These are phyloP conservation scores for Suhomyces maxii DNA, from an alignment of 1,139 yeast genomes.

Conservation along the genomic window DNA sequence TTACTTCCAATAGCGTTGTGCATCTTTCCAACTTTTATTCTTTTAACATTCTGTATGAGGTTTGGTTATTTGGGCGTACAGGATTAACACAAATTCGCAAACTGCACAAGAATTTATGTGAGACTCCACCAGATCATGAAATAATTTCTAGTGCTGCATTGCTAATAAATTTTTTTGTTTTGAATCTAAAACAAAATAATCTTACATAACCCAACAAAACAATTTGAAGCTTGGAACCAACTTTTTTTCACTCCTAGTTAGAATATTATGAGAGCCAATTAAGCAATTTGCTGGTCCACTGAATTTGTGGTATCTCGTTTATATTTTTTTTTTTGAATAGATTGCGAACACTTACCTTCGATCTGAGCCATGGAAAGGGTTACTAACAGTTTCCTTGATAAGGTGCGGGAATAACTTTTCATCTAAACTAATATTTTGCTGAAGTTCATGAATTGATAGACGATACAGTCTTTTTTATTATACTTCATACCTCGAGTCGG, in stretches of 20 bases:
- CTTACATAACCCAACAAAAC: no score
- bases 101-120: no score
- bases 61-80: not conserved
- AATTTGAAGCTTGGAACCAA: no score
- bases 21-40: not conserved
- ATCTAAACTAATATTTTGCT: not conserved
- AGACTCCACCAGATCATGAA: no score
- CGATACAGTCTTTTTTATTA: no score
- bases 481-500: no score
- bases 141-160: no score
- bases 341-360: not conserved
- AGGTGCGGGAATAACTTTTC: no score
- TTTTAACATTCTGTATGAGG: not conserved
- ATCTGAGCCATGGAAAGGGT: not conserved
- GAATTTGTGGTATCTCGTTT: not conserved
- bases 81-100: not conserved
- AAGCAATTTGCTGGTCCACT: no score
- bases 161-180: no score
- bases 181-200: no score
- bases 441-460: no score
- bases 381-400: not conserved
- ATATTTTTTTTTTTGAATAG: not conserved
- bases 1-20: not conserved
- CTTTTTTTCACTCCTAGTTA: not conserved
- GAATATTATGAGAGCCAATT: not conserved